Evolutionary conservation across 495 filamentous ascomycete species (phyloP), one percentile per base, ranked within the genome.

Genomic region (Letharia lupina): DNA sequence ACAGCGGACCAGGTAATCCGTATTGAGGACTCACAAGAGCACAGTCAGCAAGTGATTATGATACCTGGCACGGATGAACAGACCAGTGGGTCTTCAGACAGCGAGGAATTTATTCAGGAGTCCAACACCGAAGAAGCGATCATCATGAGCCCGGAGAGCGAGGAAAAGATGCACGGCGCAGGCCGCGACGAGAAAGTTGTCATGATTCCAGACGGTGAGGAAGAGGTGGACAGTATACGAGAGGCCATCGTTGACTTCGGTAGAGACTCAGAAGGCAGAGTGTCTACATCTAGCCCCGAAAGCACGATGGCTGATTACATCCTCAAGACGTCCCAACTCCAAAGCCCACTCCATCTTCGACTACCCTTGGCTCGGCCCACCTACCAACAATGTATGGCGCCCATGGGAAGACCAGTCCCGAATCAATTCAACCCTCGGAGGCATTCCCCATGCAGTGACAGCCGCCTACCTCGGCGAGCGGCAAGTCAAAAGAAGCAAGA

Each of bases 321-420:
- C n/a, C 10, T 33, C 23, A 28, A 54, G 50, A 3, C 28, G 3
- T 6, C 23, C 50, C 50, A 33, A 33, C 28, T 15, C 23, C 50
- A 54, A 54, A 33, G 9, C 12, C 12, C 50, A 54, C 13, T 15
- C 33, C 8, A 52, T 23, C 10, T 50, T 37, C 45, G 33, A 52
- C 12, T 52, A 63, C 18, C 61, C 44, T n/a, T 52, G 61, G 44
- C 44, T 63, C 20, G 4, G 33, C 20, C 44, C 61, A 23, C 61
- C 16, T 4, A 28, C 15, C n/a, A 33, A 63, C 20, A 13, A 9
- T 23, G 35, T 33, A 40, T 66, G 31, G 57, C 39, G n/a, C 60
- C 18, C 23, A 28, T 44, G 48, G 20, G 61, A 63, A 37, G 65
- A 67, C n/a, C 65, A 67, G 28, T 28, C 59, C 33, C 65, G 60